Base-by-base conservation (phyloP, 768 basidiomycete species). In the Ramaria rubella region DNA sequence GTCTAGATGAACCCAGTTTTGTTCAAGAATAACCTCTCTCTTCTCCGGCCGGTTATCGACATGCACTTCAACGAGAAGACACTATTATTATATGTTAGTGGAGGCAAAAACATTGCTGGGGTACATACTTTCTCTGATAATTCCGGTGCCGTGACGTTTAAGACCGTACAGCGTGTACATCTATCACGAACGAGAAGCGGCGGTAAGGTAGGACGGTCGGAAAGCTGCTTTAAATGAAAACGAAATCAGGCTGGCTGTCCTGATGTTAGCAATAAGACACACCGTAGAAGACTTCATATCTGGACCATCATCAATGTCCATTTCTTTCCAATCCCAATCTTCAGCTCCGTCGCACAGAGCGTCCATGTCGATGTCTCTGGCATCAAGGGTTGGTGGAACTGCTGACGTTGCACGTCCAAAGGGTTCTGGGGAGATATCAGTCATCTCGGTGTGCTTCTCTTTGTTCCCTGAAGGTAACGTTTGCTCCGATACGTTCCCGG, bases 1-100 rank as follows among this genome's bases (percentile, higher is more conserved):
- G 46, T 83, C 80, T 7, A 84, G 79, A 21, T 78, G 70, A 5
- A 77, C 73, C 92, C 93, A 96, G 60, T 94, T 89, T 57, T 93
- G 88, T 30, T 72, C 76, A 1, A 97, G 75, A 48, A 81, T 71
- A 5, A 94, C 79, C 14, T 56, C 30, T 26, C 51, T 12, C 38
- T 46, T 23, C 24, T 59, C 33, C 26, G 23, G 52, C 34, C 75
- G 77, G 29, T 69, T 71, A 8, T 60, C 65, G 27, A 68, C 65
- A 12, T 77, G 71, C 1, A 78, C 65, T 43, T 70, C 73, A 4
- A 86, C 81, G 3, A 70, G 67, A 57, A 93, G 61, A 43, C 75
- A 69, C 83, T 87, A 23, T 34, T 26, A 24, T 12, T 30, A 26
- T 6, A 44, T 5, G 29, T 12, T 34, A 31, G 2, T 12, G 14